A percentile compares a stretch with the other conserved stretches of the same genome.
Evolutionary conservation across 805 yeast genomes (phyloP).

Genomic region (Kazachstania martiniae): DNA sequence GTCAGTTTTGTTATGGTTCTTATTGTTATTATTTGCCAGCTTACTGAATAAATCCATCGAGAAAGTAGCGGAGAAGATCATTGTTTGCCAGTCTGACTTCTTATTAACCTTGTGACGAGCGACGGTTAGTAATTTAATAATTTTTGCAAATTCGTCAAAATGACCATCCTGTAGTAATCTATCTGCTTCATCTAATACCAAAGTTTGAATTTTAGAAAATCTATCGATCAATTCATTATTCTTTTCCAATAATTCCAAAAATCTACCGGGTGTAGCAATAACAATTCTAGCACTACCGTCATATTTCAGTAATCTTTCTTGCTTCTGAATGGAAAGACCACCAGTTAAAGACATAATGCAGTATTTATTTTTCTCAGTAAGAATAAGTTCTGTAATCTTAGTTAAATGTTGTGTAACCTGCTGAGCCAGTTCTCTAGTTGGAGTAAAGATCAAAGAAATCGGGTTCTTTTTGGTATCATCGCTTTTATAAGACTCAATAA

Average conservation of each 20-base stretch:
- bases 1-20: conserved; percentile 8
- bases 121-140: conserved; percentile 51
- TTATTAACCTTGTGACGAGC: conserved; percentile 31
- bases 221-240: conserved; percentile 33
- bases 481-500: conserved; percentile 16
- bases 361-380: conserved; percentile 40
- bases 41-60: conserved; percentile 73
- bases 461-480: conserved; percentile 32
- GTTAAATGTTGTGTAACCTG: conserved; percentile 81
- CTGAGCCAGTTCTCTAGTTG: conserved; percentile 92
- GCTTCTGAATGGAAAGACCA: conserved; percentile 89
- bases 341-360: conserved; percentile 78
- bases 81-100: conserved; percentile 54
- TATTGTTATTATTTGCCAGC: conserved; percentile 35
- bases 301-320: conserved; percentile 63
- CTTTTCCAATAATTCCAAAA: conserved; percentile 68
- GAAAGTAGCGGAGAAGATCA: conserved; percentile 94
- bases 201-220: conserved; percentile 34
- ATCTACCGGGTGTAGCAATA: conserved; percentile 94
- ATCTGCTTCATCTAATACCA: conserved; percentile 93
- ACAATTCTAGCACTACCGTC: conserved; percentile 60
- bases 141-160: conserved; percentile 82
- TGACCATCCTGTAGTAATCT: conserved; percentile 91
- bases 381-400: conserved; percentile 27
- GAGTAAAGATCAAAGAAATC: conserved; percentile 75